Conservation (phyloP, 768 basidiomycete species). For the Mycena galericulata region DNA sequence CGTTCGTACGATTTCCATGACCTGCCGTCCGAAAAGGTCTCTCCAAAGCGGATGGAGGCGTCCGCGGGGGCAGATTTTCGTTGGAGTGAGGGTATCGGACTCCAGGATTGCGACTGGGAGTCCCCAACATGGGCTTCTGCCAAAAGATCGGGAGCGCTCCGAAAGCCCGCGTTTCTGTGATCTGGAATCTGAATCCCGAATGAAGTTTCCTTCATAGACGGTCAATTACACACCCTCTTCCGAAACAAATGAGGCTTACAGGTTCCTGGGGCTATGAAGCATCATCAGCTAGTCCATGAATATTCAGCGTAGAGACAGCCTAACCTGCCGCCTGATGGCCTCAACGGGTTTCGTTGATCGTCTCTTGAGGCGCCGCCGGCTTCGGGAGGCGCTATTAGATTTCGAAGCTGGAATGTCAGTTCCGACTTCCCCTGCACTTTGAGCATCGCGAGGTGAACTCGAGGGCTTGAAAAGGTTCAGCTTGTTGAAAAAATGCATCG, state of each 20-base stretch:
- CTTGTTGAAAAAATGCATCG: conserved; percentile 38
- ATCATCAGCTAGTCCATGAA: neutral
- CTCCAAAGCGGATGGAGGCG: conserved; percentile 1
- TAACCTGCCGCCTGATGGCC: conserved; percentile 12
- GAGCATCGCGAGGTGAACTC: conserved; percentile 33
- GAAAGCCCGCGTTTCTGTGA: conserved; percentile 5
- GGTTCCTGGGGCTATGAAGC: conserved; percentile 5
- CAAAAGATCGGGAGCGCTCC: conserved; percentile 20
- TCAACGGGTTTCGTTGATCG: conserved; percentile 11
- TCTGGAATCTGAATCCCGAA: neutral
- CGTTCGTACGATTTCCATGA: conserved; percentile 24
- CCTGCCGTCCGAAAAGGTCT: conserved; percentile 11
- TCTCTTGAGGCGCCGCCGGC: conserved; percentile 26
- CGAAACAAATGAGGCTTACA: neutral
- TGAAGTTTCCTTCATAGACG: neutral
- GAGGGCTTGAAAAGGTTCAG: conserved; percentile 40
- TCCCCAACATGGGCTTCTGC: neutral
- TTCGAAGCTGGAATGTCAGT: neutral
- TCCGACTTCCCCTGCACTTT: conserved; percentile 13
- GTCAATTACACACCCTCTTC: neutral
- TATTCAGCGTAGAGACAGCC: neutral
- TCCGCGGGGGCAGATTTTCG: neutral
- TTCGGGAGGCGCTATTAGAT: conserved; percentile 6
- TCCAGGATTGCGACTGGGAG: conserved; percentile 22
- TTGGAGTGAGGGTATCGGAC: conserved; percentile 13